Evolutionary conservation across 1,139 yeast species (phyloP).

Genomic region (Kodamaea arcana): DNA sequence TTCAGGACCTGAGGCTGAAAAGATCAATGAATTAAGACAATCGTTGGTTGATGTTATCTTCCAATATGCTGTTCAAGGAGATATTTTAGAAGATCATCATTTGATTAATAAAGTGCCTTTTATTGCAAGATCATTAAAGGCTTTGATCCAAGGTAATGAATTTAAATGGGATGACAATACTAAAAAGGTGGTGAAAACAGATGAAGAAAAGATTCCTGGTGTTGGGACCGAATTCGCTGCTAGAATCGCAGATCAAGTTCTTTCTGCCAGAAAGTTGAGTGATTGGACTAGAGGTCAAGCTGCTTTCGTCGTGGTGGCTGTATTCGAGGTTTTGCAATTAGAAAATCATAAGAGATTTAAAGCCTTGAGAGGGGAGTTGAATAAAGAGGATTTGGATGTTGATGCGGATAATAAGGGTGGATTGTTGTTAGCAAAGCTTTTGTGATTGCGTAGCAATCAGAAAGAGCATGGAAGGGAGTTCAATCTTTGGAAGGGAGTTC

Average conservation of each 20-base stretch:
- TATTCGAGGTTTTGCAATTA: conserved; percentile 50
- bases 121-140: conserved; percentile 71
- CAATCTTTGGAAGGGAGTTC: too few species aligned
- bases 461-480: too few species aligned
- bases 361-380: conserved; percentile 51
- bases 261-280: conserved; percentile 41
- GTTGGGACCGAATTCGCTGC: conserved; percentile 65
- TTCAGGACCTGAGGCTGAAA: conserved; percentile 38
- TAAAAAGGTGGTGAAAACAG: conserved; percentile 42
- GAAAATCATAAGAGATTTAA: conserved; percentile 32
- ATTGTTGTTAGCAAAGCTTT: conserved; percentile 51
- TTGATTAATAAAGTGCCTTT: conserved; percentile 66
- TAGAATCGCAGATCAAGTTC: conserved; percentile 47
- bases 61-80: conserved; percentile 58
- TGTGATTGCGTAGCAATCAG: too few species aligned
- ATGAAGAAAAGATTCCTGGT: conserved; percentile 45
- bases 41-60: conserved; percentile 54
- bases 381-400: conserved; percentile 44
- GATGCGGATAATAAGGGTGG: conserved; percentile 74
- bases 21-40: conserved; percentile 32
- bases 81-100: conserved; percentile 64
- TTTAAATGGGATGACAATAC: conserved; percentile 63
- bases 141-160: conserved; percentile 70
- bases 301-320: conserved; percentile 75
- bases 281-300: conserved; percentile 78